Evolutionary conservation across 2,329 filamentous ascomycete genomes (phyloP).

Genomic region (Aspergillus hiratsukae): DNA sequence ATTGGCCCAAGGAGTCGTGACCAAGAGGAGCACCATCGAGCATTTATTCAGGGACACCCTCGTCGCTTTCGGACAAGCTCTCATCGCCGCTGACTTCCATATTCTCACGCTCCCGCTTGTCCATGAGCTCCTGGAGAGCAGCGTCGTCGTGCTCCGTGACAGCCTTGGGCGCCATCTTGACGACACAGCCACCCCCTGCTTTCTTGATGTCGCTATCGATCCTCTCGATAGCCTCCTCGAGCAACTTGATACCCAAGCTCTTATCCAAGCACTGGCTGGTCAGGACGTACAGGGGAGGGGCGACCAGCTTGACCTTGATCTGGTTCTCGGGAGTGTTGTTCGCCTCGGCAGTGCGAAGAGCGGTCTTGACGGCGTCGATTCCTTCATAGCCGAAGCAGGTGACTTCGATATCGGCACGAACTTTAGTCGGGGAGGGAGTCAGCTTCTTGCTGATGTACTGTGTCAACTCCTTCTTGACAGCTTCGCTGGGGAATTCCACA

Average conservation of each 20-base stretch:
- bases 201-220: constrained; percentile 75
- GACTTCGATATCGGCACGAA: constrained; percentile 95
- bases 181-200: constrained; percentile 72
- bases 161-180: constrained; percentile 99
- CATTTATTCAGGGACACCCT: constrained; percentile 61
- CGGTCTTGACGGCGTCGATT: constrained; percentile 95
- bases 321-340: constrained; percentile 88
- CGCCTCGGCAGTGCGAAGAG: constrained; percentile 84
- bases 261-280: constrained; percentile 97
- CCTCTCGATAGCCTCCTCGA: constrained; percentile 86
- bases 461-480: constrained; percentile 83
- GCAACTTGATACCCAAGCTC: constrained; percentile 70
- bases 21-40: not conserved
- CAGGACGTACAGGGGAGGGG: constrained; percentile 91
- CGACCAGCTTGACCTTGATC: constrained; percentile 98
- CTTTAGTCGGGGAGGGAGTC: constrained; percentile 97
- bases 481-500: constrained; percentile 78
- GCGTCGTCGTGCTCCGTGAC: constrained; percentile 98
- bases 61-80: constrained; percentile 91
- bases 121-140: constrained; percentile 95
- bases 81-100: constrained; percentile 97
- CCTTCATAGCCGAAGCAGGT: constrained; percentile 95
- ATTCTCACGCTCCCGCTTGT: constrained; percentile 97
- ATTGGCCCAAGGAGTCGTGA: not conserved
- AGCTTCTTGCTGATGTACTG: constrained; percentile 95